Evolutionary conservation across 306 rosid genomes (phyloP), one percentile per base, ranked within the genome.

Genomic region (Prunus padus): DNA sequence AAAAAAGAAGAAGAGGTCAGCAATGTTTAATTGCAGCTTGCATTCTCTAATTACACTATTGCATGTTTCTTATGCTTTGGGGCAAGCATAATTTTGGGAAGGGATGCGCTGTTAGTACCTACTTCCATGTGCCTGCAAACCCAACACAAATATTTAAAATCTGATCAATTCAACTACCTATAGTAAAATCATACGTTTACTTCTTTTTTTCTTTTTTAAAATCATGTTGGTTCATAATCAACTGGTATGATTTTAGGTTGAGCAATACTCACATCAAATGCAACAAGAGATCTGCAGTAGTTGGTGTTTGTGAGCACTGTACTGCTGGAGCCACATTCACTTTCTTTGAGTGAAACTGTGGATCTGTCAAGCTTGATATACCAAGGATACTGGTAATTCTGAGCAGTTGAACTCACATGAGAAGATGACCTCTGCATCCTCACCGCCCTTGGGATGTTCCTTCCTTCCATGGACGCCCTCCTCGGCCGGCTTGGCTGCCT

Each of bases 391-490:
- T 84, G 89, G 63, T 86, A 89, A 70, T 82, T 86, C 13, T 92
- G 86, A 13, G 92, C 91, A 9, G 88, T 69, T 1, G 91, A 75
- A 56, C 96, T 88, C 59, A 95, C 88, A 65, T 95, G 97, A 4
- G 98, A 95, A 45, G 97, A 88, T 51, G 97, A 95, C 76, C 99
- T 76, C 54, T 92, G 97, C 97, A 95, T 95, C 85, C 85, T 79
- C 77, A 92, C 82, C 3, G 93, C 92, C 81, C 93, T 87, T 4
- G 99, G 99, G 3, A 92, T 88, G 54, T 92, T 90, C 80, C 96
- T 86, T 45, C 96, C 97, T 74, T 93, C 98, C 30, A 89, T 69
- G 0, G 94, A 89, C 4, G 70, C 28, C 80, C 94, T 89, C 40
- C 94, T 79, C 0, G 45, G 30, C 28, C 92, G 80, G 85, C 97